Base-by-base conservation (phyloP, 257 asterid genomes). In the Solanum pennellii region DNA sequence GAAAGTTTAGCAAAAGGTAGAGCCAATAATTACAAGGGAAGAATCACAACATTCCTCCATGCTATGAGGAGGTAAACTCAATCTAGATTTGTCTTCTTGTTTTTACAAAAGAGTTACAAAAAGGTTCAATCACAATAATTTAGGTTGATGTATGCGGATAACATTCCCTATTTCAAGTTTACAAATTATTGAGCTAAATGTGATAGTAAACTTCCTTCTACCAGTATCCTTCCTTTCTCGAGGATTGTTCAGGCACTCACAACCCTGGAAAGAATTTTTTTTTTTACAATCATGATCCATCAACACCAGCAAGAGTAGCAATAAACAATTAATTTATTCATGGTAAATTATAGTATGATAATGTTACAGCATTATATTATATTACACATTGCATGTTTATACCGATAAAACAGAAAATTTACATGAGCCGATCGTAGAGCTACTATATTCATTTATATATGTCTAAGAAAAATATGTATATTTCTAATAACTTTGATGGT, bases 121-220 rank as follows among this genome's bases (percentile, higher is more conserved):
- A 66, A 84, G 79, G 35, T 41, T 66, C 80, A 66, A 59, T 75
- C 77, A 84, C 47, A 41, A 84, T 5, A 59, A 18, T 84, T 84
- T 80, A 80, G 66, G 42, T 80, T 47, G 68, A 86, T 87, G 93
- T 88, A 96, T 41, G 88, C 92, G 88, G 47, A 96, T 92, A 89
- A 92, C 74, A 90, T 90, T 93, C 84, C 98, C 98, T 39, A 89
- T 93, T 89, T 96, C 99, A 88, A 95, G 94, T 87, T 94, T 83
- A 76, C 96, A 94, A 25, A 92, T 41, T 92, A 93, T 93, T 85
- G 98, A 90, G 93, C 92, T 93, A 91, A 95, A 96, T 88, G 95
- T 92, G 88, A 95, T 82, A 42, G 92, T 94, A 89, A 90, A 88
- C 39, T 88, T 88, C 89, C 93, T 92, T 87, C 89, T 88, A 49